A percentile compares a stretch with the other conserved stretches of the same genome.
Conservation (phyloP, 257 asterid species). For the Primulina eburnea region DNA sequence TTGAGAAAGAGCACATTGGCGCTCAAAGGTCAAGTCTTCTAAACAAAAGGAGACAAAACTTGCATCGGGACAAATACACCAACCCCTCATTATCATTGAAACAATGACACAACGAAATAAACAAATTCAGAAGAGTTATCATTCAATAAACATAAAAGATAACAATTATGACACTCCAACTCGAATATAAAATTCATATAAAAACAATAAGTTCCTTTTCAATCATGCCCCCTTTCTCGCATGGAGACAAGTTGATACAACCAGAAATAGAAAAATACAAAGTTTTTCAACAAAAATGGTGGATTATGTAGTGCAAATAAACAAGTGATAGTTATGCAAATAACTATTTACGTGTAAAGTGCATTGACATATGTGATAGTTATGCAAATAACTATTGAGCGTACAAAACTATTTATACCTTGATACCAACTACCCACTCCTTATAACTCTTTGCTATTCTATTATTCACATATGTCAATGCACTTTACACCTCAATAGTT, state of each 20-base stretch:
- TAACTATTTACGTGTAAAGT: no score
- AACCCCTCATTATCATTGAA: conserved; percentile 63
- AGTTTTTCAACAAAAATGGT: no score
- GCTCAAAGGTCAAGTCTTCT: conserved; percentile 33
- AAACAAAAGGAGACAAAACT: conserved; percentile 51
- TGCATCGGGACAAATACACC: conserved; percentile 38
- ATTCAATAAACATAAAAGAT: conserved; percentile 38
- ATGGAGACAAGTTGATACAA: conserved; percentile 62
- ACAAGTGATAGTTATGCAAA: no score
- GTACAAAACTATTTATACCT: no score
- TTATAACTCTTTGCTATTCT: no score
- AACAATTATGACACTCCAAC: conserved; percentile 37
- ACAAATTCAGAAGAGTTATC: conserved; percentile 23
- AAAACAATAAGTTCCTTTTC: conserved; percentile 36
- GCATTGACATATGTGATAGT: no score
- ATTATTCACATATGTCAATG: no score
- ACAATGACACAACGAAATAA: conserved; percentile 60
- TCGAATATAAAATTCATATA: conserved; percentile 11
- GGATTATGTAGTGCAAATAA: no score
- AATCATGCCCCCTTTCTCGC: conserved; percentile 52
- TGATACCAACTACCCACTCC: no score
- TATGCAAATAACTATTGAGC: no score
- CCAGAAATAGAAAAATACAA: no score
- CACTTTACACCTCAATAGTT: no score
- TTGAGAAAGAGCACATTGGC: conserved; percentile 9